Conservation (phyloP, 1,284 basidiomycete genomes). For the Wallemia hederae region DNA sequence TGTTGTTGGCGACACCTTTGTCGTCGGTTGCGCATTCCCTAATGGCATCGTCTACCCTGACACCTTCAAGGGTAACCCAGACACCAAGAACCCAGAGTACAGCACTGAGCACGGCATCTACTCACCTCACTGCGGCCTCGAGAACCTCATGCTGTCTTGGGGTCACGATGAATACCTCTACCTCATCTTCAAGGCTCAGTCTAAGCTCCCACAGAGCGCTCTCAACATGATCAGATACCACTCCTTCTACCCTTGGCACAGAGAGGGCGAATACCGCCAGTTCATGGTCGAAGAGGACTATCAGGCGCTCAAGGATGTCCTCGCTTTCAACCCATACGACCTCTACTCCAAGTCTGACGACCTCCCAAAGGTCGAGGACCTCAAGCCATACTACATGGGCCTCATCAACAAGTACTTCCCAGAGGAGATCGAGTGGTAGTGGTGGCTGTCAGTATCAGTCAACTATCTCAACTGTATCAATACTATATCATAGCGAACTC, state of each 20-base stretch:
- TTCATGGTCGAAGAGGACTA: slow-evolving; percentile 32
- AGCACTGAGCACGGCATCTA: slow-evolving; percentile 62
- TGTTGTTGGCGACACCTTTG: slow-evolving; percentile 64
- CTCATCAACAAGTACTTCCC: slow-evolving; percentile 68
- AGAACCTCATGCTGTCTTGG: slow-evolving; percentile 71
- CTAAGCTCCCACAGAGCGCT: slow-evolving; percentile 46
- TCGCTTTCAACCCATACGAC: slow-evolving; percentile 62
- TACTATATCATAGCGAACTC: neutral
- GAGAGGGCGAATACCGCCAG: slow-evolving; percentile 35
- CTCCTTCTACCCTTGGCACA: slow-evolving; percentile 51
- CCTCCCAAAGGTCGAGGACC: slow-evolving; percentile 28
- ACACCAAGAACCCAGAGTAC: slow-evolving; percentile 36
- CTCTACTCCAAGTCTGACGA: slow-evolving; percentile 65
- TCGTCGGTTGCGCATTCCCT: slow-evolving; percentile 58
- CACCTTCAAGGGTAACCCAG: slow-evolving; percentile 53
- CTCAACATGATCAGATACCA: slow-evolving; percentile 80
- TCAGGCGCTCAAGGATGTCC: slow-evolving; percentile 10
- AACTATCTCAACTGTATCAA: neutral
- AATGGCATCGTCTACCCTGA: slow-evolving; percentile 60
- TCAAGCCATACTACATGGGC: slow-evolving; percentile 51
- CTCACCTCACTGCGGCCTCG: slow-evolving; percentile 49
- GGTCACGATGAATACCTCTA: slow-evolving; percentile 71
- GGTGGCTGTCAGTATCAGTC: too few relatives aligned
- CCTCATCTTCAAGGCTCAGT: slow-evolving; percentile 42
- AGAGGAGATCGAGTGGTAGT: slow-evolving; percentile 42